Evolutionary conservation across 306 rosid species (phyloP).

Genomic region (Canavalia ensiformis): DNA sequence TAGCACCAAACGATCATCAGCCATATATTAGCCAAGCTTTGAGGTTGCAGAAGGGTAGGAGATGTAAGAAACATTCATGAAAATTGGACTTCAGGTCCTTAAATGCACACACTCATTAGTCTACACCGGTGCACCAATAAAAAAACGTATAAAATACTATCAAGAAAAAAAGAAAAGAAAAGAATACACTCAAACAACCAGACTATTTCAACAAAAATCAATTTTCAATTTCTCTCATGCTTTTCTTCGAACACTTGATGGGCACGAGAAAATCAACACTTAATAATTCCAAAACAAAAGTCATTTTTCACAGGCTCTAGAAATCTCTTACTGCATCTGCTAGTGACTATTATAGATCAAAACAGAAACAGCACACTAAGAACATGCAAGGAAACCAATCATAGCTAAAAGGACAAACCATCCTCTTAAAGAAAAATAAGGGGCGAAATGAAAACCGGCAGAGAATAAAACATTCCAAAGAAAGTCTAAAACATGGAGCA

Average conservation of each 20-base stretch:
- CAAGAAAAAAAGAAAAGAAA: background rate
- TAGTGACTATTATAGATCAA: background rate
- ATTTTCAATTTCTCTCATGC: background rate
- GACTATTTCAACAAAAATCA: background rate
- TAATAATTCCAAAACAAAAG: background rate
- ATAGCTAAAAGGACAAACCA: background rate
- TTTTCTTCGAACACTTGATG: background rate
- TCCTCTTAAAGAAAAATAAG: background rate
- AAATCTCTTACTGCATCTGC: background rate
- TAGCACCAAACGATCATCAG: background rate
- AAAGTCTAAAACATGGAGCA: background rate
- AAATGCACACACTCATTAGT: background rate
- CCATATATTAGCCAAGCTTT: background rate
- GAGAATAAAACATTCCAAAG: background rate
- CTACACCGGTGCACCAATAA: background rate
- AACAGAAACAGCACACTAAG: background rate
- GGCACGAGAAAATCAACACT: background rate
- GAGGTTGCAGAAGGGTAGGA: background rate
- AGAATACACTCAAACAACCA: background rate
- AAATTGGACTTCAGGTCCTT: background rate
- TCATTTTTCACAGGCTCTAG: background rate
- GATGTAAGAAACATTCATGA: background rate
- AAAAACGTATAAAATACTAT: background rate
- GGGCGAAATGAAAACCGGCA: background rate
- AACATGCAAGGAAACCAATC: background rate